phyloP scores from a whole-genome alignment of 2,329 filamentous ascomycete species.

The Penicillium palitans region DNA sequence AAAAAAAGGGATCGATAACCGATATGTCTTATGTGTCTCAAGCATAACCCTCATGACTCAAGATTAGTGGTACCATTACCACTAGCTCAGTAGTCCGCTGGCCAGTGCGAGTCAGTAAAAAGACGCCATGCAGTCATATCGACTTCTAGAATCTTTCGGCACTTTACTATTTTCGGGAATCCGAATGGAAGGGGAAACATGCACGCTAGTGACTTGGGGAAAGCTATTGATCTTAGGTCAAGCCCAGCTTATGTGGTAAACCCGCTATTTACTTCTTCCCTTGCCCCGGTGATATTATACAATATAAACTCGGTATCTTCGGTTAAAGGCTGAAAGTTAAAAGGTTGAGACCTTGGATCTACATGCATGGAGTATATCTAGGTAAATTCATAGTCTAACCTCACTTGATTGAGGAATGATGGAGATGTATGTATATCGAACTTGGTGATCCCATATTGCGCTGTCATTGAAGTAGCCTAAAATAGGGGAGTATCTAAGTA shows the following conservation, averaged over 20 bases:
- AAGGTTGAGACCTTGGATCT: neutral
- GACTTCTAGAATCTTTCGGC: conserved; percentile 4
- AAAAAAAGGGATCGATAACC: neutral
- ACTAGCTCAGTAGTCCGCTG: neutral
- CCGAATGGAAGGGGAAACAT: conserved; percentile 2
- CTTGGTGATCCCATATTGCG: neutral
- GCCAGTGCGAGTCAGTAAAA: neutral
- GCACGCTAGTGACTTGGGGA: neutral
- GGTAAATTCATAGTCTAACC: neutral
- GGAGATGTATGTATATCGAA: neutral
- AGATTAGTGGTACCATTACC: conserved; percentile 7
- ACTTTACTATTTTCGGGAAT: neutral
- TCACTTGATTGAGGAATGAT: neutral
- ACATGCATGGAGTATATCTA: neutral
- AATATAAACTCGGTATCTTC: conserved; percentile 7
- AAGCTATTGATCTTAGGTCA: neutral
- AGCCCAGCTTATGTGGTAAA: neutral
- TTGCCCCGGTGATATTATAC: conserved; percentile 11
- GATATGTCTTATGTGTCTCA: neutral
- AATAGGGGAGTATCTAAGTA: neutral
- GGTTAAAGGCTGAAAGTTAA: conserved; percentile 8
- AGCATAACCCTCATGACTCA: conserved; percentile 14
- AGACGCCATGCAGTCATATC: neutral
- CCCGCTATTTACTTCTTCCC: neutral
- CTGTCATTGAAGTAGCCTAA: neutral